These are phyloP conservation scores for Eleusine indica DNA, from an alignment of 176 grass and related monocot species.

Conservation along the genomic window DNA sequence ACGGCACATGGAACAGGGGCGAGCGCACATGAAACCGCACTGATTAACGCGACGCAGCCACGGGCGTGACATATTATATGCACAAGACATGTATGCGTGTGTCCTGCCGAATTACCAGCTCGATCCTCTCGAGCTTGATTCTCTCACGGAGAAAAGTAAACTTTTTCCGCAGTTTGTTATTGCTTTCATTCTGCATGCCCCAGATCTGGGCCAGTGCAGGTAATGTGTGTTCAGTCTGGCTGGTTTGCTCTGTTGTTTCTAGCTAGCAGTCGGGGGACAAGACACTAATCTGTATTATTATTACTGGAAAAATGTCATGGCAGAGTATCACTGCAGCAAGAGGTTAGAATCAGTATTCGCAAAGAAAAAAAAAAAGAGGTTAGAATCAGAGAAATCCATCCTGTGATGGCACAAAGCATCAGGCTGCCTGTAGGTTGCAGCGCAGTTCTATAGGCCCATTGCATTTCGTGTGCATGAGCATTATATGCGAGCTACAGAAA, in stretches of 20 bases:
- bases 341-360: not conserved
- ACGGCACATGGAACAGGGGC: conserved; percentile 27
- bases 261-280: not conserved
- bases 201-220: not conserved
- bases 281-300: not conserved
- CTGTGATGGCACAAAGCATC: not conserved
- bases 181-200: not conserved
- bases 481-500: not conserved
- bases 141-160: not conserved
- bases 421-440: not conserved
- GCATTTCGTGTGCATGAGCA: not conserved
- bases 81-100: not conserved
- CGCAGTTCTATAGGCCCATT: not conserved
- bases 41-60: conserved; percentile 35
- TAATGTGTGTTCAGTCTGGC: not conserved
- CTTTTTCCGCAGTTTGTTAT: not conserved
- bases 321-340: not conserved
- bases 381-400: too few relatives aligned
- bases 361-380: too few relatives aligned
- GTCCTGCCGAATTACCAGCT: conserved; percentile 13
- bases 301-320: not conserved
- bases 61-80: not conserved
- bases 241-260: not conserved
- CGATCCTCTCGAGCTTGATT: not conserved
- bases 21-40: conserved; percentile 39